phyloP scores from a whole-genome alignment of 257 asterid species.

The Plantago elongata region DNA sequence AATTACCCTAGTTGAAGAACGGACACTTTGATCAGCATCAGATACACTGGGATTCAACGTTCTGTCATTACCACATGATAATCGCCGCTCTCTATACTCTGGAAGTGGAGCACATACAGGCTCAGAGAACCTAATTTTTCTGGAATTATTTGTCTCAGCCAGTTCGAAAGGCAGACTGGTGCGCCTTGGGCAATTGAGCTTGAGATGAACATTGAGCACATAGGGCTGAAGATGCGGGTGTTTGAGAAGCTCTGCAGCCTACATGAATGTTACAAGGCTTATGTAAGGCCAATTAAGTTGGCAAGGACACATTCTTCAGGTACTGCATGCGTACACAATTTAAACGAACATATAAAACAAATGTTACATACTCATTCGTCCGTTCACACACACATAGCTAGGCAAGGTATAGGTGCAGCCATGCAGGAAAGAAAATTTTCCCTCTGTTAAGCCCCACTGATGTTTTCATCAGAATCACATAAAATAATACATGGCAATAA shows the following conservation, averaged over 20 bases:
- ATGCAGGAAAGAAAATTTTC: no score
- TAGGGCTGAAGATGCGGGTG: constrained; percentile 74
- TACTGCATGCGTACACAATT: no score
- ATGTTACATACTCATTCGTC: no score
- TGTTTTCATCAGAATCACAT: no score
- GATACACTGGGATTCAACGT: constrained; percentile 83
- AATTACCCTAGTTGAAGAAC: constrained; percentile 38
- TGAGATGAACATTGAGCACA: constrained; percentile 73
- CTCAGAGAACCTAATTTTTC: constrained; percentile 59
- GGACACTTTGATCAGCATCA: constrained; percentile 55
- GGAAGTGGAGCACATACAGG: constrained; percentile 34
- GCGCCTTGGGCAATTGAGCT: constrained; percentile 68
- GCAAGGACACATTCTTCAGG: neutral
- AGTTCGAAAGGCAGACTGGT: constrained; percentile 47
- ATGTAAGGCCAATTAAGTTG: neutral
- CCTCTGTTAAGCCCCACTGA: no score
- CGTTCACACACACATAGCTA: no score
- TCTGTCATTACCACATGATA: constrained; percentile 63
- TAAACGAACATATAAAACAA: no score
- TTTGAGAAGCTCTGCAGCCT: constrained; percentile 92
- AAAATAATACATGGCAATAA: no score
- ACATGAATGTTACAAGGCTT: constrained; percentile 22
- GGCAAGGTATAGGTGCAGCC: no score
- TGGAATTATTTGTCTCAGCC: constrained; percentile 32
- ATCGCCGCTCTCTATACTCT: constrained; percentile 36